Percentiles rank a stretch among this genome's conserved stretches.
phyloP scores from a whole-genome alignment of 768 basidiomycete species.

The Naematelia aurantialba region DNA sequence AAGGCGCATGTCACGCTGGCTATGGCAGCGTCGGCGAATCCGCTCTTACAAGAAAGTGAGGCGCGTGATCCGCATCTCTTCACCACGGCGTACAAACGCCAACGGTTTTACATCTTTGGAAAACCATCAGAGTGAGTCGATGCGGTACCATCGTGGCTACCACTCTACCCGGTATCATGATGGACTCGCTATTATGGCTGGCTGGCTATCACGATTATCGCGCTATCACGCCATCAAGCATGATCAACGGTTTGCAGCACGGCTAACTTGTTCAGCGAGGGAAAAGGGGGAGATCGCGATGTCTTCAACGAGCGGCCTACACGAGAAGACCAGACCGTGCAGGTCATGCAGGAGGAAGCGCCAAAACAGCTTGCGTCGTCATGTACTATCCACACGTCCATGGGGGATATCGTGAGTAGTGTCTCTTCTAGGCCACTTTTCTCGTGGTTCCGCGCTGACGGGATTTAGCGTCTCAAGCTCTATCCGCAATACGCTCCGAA shows the following conservation, averaged over 20 bases:
- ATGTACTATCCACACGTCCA: conserved; percentile 89
- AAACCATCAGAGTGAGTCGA: conserved; percentile 77
- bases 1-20: conserved; percentile 81
- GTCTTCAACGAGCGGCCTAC: conserved; percentile 98
- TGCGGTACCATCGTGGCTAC: no score
- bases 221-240: background rate
- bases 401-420: conserved; percentile 70
- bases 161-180: no score
- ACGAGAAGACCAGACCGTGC: conserved; percentile 87
- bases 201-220: background rate
- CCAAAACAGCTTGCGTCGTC: conserved; percentile 64
- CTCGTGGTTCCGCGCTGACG: conserved; percentile 3
- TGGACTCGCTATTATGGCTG: no score
- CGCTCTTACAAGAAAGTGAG: conserved; percentile 80
- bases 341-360: conserved; percentile 52
- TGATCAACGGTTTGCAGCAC: no score
- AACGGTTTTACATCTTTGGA: conserved; percentile 92
- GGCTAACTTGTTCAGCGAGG: conserved; percentile 59
- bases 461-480: conserved; percentile 42
- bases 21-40: conserved; percentile 94
- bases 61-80: conserved; percentile 85
- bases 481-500: conserved; percentile 92
- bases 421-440: background rate
- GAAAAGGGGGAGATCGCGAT: conserved; percentile 77
- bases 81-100: conserved; percentile 87